Conservation (phyloP, 2,329 filamentous ascomycete species). For the Sporothrix pseudoabietina region DNA sequence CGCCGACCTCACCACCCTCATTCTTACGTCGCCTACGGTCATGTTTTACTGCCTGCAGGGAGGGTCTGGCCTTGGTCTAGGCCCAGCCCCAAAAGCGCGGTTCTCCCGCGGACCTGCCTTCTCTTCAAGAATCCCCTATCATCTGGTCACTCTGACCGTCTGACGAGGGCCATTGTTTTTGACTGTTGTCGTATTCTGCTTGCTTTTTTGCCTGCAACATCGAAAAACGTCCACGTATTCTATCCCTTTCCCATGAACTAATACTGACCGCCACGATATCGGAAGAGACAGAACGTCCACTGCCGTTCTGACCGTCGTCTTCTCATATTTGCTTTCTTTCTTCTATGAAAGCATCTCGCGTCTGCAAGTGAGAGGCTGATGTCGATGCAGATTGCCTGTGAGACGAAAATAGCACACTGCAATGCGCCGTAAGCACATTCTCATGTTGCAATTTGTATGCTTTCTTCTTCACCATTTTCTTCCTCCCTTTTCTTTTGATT, state of each 20-base stretch:
- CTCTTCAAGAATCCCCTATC: not conserved
- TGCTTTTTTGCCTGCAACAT: not conserved
- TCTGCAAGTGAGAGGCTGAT: not conserved
- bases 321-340: not conserved
- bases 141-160: not conserved
- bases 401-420: not conserved
- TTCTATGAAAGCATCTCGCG: not conserved
- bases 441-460: not conserved
- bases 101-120: conserved; percentile 20
- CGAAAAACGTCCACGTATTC: not conserved
- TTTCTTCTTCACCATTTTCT: not conserved
- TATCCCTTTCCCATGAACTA: not conserved
- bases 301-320: not conserved
- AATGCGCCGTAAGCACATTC: not conserved
- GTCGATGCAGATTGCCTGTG: not conserved
- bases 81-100: conserved; percentile 24
- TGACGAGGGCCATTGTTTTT: not conserved
- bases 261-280: not conserved
- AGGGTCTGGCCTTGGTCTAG: not conserved
- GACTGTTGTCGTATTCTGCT: conserved; percentile 11
- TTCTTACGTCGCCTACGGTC: not conserved
- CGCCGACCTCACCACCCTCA: not conserved
- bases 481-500: not conserved
- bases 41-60: not conserved
- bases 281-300: not conserved